Evolutionary conservation across 805 yeast species (phyloP), one percentile per base, ranked within the genome.

Genomic region (Candida arabinofermentans): DNA sequence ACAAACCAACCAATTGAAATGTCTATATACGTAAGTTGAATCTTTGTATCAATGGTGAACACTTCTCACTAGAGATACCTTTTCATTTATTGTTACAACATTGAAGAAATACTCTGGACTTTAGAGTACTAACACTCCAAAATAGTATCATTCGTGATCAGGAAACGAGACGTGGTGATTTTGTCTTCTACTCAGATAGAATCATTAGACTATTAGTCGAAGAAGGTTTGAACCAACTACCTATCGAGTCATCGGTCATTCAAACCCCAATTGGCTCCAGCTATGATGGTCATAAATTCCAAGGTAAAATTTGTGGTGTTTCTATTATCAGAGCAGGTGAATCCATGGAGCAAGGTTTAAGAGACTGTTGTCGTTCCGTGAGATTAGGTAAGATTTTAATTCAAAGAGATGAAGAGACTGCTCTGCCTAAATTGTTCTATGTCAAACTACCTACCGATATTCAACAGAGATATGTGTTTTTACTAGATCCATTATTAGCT

Each of bases 241-340:
- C 99, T 5, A 95, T 90, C n/a, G 79, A 79, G 53, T 70, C 81
- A 36, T 59, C 71, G 24, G 59, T 68, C 3, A 83, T 93, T 35
- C 72, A 73, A 39, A 90, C 98, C 27, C 91, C 95, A 35, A 81
- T 93, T 10, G 83, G 82, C 40, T 74, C 79, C 49, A 65, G 67
- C 29, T 88, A 77, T 61, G 72, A 77, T 3, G 99, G 99, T 12
- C 83, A 83, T 43, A 71, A 74, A 45, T 91, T 91, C 63, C 68
- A 79, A 57, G 98, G 99, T 34, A 89, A 87, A 65, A 93, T 93
- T 46, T 91, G 98, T 63, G 99, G 99, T 51, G 99, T 93, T 27
- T 88, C 96, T 14, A 93, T 93, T 60, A 95, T 93, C 56, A 77
- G 99, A 62, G 99, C 99, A 5, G 99, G 99, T 51, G 99, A 93